Evolutionary conservation across 140 eudicot genomes (phyloP).

Genomic region (Flaveria floridana): DNA sequence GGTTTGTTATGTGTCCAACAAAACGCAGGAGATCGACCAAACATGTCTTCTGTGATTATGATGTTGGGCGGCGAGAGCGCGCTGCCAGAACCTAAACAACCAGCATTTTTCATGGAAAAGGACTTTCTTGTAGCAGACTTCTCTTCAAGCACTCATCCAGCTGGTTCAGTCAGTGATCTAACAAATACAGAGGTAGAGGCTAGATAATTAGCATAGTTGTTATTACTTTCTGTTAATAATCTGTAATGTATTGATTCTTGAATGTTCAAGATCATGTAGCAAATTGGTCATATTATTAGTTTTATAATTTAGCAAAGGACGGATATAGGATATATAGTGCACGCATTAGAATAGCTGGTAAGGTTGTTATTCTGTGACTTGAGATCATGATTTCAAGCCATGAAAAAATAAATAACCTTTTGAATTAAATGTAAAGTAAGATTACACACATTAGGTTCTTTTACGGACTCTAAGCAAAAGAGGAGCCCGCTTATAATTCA

Average conservation of each 20-base stretch:
- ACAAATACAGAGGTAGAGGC: conserved; percentile 28
- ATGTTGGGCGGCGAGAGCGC: conserved; percentile 28
- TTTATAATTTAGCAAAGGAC: not conserved
- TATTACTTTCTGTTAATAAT: not conserved
- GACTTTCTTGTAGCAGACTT: conserved; percentile 25
- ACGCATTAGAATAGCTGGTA: not conserved
- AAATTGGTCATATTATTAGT: not conserved
- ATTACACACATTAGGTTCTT: too few relatives aligned
- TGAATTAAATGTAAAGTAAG: not conserved
- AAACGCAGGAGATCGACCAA: conserved; percentile 31
- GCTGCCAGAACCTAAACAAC: conserved; percentile 32
- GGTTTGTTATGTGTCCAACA: conserved; percentile 35
- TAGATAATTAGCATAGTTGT: conserved; percentile 13
- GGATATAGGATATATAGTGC: too few relatives aligned
- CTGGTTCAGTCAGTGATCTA: conserved; percentile 14
- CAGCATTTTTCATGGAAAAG: conserved; percentile 33
- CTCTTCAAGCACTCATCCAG: conserved; percentile 19
- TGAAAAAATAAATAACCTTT: not conserved
- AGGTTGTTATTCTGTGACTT: not conserved
- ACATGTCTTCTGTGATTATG: conserved; percentile 23
- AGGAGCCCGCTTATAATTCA: too few relatives aligned
- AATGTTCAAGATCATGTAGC: not conserved
- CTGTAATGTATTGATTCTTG: not conserved
- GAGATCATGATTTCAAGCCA: too few relatives aligned
- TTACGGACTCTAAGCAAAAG: too few relatives aligned